Base-by-base conservation (phyloP, 345 rosid species). In the Sonneratia caseolaris region DNA sequence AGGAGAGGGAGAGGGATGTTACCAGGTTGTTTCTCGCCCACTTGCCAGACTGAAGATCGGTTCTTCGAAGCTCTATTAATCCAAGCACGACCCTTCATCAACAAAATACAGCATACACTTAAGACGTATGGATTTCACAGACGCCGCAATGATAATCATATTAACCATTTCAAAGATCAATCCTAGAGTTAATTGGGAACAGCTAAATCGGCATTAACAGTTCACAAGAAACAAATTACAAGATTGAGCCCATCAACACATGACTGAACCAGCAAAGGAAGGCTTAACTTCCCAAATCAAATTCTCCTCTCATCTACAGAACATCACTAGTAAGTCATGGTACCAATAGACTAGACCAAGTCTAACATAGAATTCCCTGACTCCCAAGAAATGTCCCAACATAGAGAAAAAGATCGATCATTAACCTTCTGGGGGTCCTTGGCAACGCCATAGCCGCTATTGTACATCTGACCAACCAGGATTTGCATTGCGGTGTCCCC, bases 391-490 rank as follows among this genome's bases (percentile, higher is more conserved):
- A 37, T n/a, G 38, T 56, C 13, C 66, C 69, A 75, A 49, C 51
- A 21, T 65, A 75, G 35, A 61, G 37, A 0, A 42, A 66, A 24
- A 27, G 70, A 36, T 14, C 35, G 38, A 18, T 24, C 14, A 56
- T 35, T 49, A 45, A 89, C 97, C 98, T 93, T 89, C 70, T 78
- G 82, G 53, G 83, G 77, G 69, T 93, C 91, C 85, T 82, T 82
- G 2, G 93, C 75, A 75, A 91, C 86, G 5, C 98, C 96, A 78
- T 85, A 88, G 68, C 97, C 98, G 66, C 75, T 82, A 51, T 79
- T 79, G 78, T 91, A 89, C 98, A 93, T 91, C 82, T 91, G 97
- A 1, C 89, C 98, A 14, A 93, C 96, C 70, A 93, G 81, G 18
- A 91, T 83, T 78, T 89, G 93, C 96, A 91, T 93, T 59, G 84